Conservation (phyloP, 192 early-diverging fungal genomes). For the Geranomyces variabilis region DNA sequence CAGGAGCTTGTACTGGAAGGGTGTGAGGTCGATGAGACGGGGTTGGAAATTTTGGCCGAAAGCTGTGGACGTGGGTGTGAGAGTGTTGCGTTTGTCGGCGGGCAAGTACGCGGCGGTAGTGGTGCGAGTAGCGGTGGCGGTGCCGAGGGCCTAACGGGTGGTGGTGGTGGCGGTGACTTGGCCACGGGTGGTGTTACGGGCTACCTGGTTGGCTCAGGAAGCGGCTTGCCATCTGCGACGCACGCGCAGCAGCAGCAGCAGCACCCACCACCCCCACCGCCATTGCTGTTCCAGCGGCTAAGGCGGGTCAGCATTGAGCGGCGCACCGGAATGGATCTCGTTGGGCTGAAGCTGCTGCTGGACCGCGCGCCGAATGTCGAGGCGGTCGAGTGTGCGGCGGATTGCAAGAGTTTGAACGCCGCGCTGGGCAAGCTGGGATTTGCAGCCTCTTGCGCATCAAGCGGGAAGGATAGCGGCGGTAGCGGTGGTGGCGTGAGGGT, state of each 20-base stretch:
- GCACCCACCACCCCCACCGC: neutral
- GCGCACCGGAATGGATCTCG: constrained; percentile 4
- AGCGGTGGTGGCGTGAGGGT: no score
- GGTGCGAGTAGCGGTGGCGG: neutral
- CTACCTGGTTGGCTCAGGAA: neutral
- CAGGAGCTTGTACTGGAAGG: constrained; percentile 36
- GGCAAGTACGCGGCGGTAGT: constrained; percentile 24
- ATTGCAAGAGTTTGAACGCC: constrained; percentile 11
- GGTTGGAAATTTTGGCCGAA: constrained; percentile 40
- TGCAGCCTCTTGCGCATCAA: no score
- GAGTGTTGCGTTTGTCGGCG: constrained; percentile 21
- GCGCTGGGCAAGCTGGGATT: neutral
- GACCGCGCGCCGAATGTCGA: constrained; percentile 18
- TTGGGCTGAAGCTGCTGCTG: constrained; percentile 20
- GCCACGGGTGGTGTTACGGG: neutral
- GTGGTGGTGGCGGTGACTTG: neutral
- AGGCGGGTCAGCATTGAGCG: neutral
- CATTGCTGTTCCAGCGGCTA: neutral
- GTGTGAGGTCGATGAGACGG: constrained; percentile 50
- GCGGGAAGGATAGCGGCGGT: no score
- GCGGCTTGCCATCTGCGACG: neutral
- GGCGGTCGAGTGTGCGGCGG: constrained; percentile 7
- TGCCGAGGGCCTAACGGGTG: neutral
- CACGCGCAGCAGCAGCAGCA: neutral
- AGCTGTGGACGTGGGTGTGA: constrained; percentile 11